Percentiles rank a stretch among this genome's conserved stretches.
Evolutionary conservation across 495 filamentous ascomycete species (phyloP).

Genomic region (Beverwykella pulmonaria): DNA sequence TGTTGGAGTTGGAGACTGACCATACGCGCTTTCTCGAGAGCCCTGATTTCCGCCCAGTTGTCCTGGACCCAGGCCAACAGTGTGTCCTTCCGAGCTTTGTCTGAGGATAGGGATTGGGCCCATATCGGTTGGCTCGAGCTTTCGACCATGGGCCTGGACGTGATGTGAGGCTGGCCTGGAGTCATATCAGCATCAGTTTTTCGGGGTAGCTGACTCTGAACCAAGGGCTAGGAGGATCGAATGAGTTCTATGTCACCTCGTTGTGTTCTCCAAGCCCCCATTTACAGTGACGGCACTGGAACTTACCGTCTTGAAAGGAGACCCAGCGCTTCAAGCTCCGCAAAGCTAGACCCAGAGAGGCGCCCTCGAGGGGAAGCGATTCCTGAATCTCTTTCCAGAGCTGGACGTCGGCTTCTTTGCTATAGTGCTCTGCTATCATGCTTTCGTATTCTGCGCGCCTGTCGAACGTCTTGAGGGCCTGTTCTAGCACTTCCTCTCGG

Average conservation of each 20-base stretch:
- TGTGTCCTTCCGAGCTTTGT: not conserved
- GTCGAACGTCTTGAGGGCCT: conserved; percentile 38
- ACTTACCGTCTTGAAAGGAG: conserved; percentile 25
- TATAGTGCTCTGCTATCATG: conserved; percentile 20
- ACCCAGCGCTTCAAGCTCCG: conserved; percentile 35
- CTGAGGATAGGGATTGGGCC: not conserved
- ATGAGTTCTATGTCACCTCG: too few relatives aligned
- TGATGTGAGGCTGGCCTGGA: not conserved
- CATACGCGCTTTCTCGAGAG: conserved; percentile 10
- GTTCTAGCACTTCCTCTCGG: conserved; percentile 28
- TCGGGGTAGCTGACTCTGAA: not conserved
- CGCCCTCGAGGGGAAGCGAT: conserved; percentile 20
- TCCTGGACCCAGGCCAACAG: conserved; percentile 28
- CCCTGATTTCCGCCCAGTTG: conserved; percentile 26
- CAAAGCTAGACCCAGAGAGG: conserved; percentile 9
- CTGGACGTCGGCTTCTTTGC: conserved; percentile 9
- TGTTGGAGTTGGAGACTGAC: not conserved
- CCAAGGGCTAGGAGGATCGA: too few relatives aligned
- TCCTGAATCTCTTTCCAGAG: conserved; percentile 34
- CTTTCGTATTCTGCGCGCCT: conserved; percentile 37
- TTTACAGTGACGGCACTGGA: too few relatives aligned
- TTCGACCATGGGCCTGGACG: not conserved
- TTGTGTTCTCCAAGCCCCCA: too few relatives aligned
- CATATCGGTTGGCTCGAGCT: conserved; percentile 9
- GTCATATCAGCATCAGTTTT: not conserved